Evolutionary conservation across 768 basidiomycete genomes (phyloP), one percentile per base, ranked within the genome.

Genomic region (Termitomyces sp.): DNA sequence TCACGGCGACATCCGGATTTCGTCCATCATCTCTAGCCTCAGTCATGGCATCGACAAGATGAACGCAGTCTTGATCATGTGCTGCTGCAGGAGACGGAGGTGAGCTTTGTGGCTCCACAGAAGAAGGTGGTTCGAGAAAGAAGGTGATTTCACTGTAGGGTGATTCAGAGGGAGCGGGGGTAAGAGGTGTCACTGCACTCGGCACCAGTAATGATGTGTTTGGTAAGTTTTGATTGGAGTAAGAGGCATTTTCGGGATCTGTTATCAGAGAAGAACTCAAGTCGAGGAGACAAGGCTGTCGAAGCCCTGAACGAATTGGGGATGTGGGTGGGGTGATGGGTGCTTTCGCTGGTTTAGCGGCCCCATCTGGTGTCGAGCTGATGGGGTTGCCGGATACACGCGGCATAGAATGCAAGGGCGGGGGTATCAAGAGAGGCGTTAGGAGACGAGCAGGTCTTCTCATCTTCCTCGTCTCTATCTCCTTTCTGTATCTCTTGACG

Each of bases 401-500:
- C 9, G 44, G 29, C 17, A n/a, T 11, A 29, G 8, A 11, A 29
- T 27, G 37, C 25, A 60, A 25, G 5, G 59, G 60, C 9, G 57
- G 56, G 32, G 56, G 58, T 53, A 64, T 61, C 3, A 58, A 41
- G 31, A 62, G 59, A 25, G 59, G 63, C 5, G 60, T 50, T 40
- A 62, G 34, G 10, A 51, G 48, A n/a, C 31, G 55, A 12, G 59
- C 41, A n/a, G 52, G 54, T 47, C 57, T 61, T 48, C 52, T 54
- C 16, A 35, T 46, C 7, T 34, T 41, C 29, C 52, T 56, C 21
- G 56, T 53, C 27, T 51, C 27, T 40, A 65, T 34, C 34, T 61
- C 59, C 4, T 58, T 63, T 58, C 78, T 75, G 62, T 77, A 77
- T 37, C 73, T 72, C 53, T 75, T 68, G 35, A 77, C 70, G 27